A percentile compares a stretch with the other conserved stretches of the same genome.
phyloP scores from a whole-genome alignment of 306 rosid genomes.

The Glycine soja region DNA sequence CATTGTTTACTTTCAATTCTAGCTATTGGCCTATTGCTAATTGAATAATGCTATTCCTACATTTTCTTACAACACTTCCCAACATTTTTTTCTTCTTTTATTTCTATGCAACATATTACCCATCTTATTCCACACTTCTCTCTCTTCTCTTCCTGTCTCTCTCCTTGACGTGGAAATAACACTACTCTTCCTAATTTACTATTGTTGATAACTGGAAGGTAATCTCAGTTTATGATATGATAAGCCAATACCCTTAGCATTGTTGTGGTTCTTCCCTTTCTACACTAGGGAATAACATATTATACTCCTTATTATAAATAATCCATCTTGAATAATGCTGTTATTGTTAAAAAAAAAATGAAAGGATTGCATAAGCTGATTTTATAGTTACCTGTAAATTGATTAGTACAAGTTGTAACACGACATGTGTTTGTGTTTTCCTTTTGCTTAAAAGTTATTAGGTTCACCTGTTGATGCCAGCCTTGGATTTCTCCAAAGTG shows the following conservation, averaged over 20 bases:
- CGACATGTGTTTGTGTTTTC: slow-evolving; percentile 30
- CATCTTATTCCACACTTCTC: not conserved
- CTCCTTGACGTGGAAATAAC: not conserved
- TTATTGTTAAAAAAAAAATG: slow-evolving; percentile 6
- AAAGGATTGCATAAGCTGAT: slow-evolving; percentile 33
- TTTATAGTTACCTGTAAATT: slow-evolving; percentile 21
- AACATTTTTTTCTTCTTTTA: not conserved
- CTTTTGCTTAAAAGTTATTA: slow-evolving; percentile 67
- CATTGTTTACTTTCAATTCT: slow-evolving; percentile 28
- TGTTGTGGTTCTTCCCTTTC: slow-evolving; percentile 8
- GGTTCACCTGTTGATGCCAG: slow-evolving; percentile 96
- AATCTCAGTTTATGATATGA: slow-evolving; percentile 3
- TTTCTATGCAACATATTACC: not conserved
- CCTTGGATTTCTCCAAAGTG: slow-evolving; percentile 94
- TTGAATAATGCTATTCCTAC: not conserved
- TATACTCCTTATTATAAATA: not conserved
- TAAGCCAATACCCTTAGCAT: slow-evolving; percentile 1
- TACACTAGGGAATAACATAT: slow-evolving; percentile 26
- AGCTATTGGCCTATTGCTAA: not conserved
- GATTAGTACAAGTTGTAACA: slow-evolving; percentile 38
- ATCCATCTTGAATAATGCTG: slow-evolving; percentile 24
- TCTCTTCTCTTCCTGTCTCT: not conserved
- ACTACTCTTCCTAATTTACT: not conserved
- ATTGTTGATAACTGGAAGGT: not conserved
- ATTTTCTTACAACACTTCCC: not conserved